phyloP scores from a whole-genome alignment of 495 filamentous ascomycete species.

The Penicillium lagena region DNA sequence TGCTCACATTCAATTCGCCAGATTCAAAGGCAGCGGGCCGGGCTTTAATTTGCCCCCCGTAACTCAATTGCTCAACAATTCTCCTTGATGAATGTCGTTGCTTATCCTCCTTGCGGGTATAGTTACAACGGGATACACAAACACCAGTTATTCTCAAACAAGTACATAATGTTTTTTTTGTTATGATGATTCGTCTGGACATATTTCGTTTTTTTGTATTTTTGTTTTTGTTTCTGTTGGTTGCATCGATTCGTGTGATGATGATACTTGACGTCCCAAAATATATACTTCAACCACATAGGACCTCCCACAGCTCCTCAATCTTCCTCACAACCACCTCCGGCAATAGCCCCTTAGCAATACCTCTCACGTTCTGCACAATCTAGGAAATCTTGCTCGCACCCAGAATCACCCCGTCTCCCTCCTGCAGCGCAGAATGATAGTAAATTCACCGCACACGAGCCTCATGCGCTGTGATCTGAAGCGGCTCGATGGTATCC shows the following conservation, averaged over 20 bases:
- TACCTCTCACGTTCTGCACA: conserved; percentile 16
- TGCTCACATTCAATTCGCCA: too few relatives aligned
- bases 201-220: background rate
- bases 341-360: conserved; percentile 27
- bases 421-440: conserved; percentile 20
- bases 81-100: too few relatives aligned
- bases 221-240: too few relatives aligned
- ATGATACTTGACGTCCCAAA: background rate
- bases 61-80: too few relatives aligned
- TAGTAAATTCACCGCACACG: conserved; percentile 28
- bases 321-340: conserved; percentile 5
- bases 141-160: too few relatives aligned
- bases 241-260: too few relatives aligned
- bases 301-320: background rate
- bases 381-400: conserved; percentile 26
- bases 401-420: conserved; percentile 30
- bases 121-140: too few relatives aligned
- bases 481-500: conserved; percentile 4
- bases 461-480: conserved; percentile 17
- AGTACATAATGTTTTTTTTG: too few relatives aligned
- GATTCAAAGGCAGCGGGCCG: too few relatives aligned
- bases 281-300: background rate
- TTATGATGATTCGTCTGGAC: too few relatives aligned
- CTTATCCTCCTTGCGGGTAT: too few relatives aligned
- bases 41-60: too few relatives aligned